Evolutionary conservation across 1,139 yeast species (phyloP).

Genomic region (Kluyveromyces sp.): DNA sequence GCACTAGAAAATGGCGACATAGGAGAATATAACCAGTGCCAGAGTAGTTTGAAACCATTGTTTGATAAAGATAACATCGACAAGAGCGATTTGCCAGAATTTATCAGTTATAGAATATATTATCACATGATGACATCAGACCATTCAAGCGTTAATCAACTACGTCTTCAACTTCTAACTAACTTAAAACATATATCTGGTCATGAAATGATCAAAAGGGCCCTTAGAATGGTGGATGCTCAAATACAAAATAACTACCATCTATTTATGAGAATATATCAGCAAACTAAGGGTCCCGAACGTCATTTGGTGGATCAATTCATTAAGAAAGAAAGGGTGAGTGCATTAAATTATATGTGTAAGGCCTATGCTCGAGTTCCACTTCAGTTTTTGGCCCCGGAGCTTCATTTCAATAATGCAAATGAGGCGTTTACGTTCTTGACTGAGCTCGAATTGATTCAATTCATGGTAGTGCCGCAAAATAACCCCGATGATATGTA

Average conservation of each 20-base stretch:
- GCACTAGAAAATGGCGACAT: constrained; percentile 77
- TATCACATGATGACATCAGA: constrained; percentile 77
- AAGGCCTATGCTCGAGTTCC: constrained; percentile 53
- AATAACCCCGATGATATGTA: constrained; percentile 27
- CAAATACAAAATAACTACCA: constrained; percentile 42
- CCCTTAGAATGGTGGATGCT: constrained; percentile 40
- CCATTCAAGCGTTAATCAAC: constrained; percentile 32
- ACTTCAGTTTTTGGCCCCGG: constrained; percentile 37
- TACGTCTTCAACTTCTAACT: constrained; percentile 26
- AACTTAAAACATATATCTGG: constrained; percentile 15
- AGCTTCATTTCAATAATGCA: constrained; percentile 39
- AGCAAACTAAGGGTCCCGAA: constrained; percentile 31
- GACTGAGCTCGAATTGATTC: constrained; percentile 34
- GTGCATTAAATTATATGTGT: constrained; percentile 51
- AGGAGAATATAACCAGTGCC: constrained; percentile 95
- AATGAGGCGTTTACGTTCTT: constrained; percentile 38
- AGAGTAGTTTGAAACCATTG: constrained; percentile 62
- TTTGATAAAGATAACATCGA: constrained; percentile 39
- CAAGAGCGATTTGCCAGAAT: constrained; percentile 47
- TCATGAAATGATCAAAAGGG: constrained; percentile 32
- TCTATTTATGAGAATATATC: constrained; percentile 41
- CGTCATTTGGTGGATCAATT: constrained; percentile 39
- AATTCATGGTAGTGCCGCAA: constrained; percentile 30
- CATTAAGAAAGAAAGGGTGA: constrained; percentile 50
- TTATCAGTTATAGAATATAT: constrained; percentile 64